A percentile compares a stretch with the other conserved stretches of the same genome.
Evolutionary conservation across 2,329 filamentous ascomycete species (phyloP).

Genomic region (Colletotrichum sp.): DNA sequence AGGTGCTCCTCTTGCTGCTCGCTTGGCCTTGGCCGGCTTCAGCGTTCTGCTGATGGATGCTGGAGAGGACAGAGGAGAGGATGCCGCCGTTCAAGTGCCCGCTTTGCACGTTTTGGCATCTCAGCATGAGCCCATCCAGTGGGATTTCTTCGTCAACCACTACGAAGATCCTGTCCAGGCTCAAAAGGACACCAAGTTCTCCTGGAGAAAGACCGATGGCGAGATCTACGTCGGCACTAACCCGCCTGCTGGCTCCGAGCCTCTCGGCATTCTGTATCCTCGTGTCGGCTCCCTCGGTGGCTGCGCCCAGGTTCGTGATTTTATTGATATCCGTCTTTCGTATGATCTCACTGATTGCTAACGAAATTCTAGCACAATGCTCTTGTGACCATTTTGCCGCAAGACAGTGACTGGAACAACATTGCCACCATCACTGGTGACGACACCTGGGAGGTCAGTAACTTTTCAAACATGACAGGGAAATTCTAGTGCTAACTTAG

Average conservation of each 20-base stretch:
- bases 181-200: conserved; percentile 55
- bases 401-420: conserved; percentile 63
- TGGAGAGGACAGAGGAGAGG: conserved; percentile 58
- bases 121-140: conserved; percentile 29
- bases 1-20: conserved; percentile 61
- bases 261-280: conserved; percentile 50
- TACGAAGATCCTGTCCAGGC: conserved; percentile 53
- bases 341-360: rapidly evolving
- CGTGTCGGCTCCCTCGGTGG: conserved; percentile 50
- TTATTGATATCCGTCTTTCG: rapidly evolving
- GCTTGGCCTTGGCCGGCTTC: conserved; percentile 63
- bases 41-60: conserved; percentile 67
- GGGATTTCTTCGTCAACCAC: conserved; percentile 69
- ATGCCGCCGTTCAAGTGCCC: conserved; percentile 26
- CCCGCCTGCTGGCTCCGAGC: conserved; percentile 42
- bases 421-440: conserved; percentile 65
- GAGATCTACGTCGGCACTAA: conserved; percentile 29
- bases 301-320: conserved; percentile 38
- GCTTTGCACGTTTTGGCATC: conserved; percentile 17
- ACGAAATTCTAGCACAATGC: conserved; percentile 56
- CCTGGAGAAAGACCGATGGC: conserved; percentile 39
- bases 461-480: rapidly evolving
- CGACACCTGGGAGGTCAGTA: conserved; percentile 48
- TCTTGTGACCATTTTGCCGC: conserved; percentile 61
- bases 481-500: not conserved